Base-by-base conservation (phyloP, 148 eudicot genomes). In the Rhododendron ovatum region DNA sequence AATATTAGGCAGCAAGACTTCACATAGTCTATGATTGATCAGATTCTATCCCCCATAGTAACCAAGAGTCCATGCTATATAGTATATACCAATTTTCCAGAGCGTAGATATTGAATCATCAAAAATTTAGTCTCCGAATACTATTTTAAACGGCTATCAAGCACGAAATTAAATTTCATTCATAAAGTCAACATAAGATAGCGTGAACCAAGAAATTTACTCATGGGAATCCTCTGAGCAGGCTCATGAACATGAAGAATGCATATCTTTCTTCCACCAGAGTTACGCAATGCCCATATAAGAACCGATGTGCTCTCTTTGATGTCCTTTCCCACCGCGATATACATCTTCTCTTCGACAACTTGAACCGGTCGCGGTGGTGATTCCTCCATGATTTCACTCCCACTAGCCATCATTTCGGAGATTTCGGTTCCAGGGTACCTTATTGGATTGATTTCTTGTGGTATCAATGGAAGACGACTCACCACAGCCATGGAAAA, bases 231-330 rank as follows among this genome's bases (percentile, higher is more conserved):
- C 85, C 88, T 87, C 85, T 91, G 86, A 18, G 94, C 92, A 61
- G 98, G 97, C 48, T 90, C 91, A 87, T 93, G 98, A 94, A 95
- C 93, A 87, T 95, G 98, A 80, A 95, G 84, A 63, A 95, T 86
- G 77, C 90, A 91, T 77, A 94, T 89, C 79, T 20, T 84, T 65
- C 87, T 90, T 55, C 94, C 95, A 57, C 89, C 89, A 1, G 88
- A 91, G 43, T 93, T 95, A 50, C 89, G 91, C 73, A 94, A 78
- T 10, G 95, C 95, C 98, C 98, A 95, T 39, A 45, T 28, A 76
- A 95, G 71, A 81, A 90, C 79, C 11, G 85, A 86, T 86, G 93
- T 92, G 83, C 90, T 86, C 59, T 87, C 87, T 28, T 82, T 93
- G 65, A 90, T 75, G 4, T 90, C 90, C 86, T 87, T 93, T 57